Evolutionary conservation across 441 rosid species (phyloP).

Genomic region (Lepidium campestre): DNA sequence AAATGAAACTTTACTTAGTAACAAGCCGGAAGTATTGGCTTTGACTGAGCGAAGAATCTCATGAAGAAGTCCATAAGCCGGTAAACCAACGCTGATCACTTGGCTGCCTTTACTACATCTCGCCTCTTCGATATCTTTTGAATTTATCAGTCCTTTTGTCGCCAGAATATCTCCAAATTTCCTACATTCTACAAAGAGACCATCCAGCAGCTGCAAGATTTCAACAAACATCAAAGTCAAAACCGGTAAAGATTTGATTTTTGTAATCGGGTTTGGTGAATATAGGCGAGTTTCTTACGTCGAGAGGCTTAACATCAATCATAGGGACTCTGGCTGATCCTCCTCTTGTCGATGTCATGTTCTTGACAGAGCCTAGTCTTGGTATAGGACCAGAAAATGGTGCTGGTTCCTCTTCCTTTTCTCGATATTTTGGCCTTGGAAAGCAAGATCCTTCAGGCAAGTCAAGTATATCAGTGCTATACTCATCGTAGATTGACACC

Average conservation of each 20-base stretch:
- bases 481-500: slow-evolving; percentile 84
- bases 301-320: slow-evolving; percentile 78
- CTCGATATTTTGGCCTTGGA: slow-evolving; percentile 62
- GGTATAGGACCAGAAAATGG: slow-evolving; percentile 34
- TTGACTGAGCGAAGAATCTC: slow-evolving; percentile 56
- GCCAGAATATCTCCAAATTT: slow-evolving; percentile 54
- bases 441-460: slow-evolving; percentile 93
- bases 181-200: slow-evolving; percentile 57
- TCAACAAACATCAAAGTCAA: slow-evolving; percentile 8
- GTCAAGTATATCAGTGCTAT: slow-evolving; percentile 88
- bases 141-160: slow-evolving; percentile 68
- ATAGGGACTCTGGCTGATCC: slow-evolving; percentile 44
- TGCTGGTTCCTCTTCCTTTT: slow-evolving; percentile 23
- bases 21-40: slow-evolving; percentile 56
- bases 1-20: slow-evolving; percentile 39
- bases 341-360: slow-evolving; percentile 36
- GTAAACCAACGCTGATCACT: slow-evolving; percentile 75
- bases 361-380: slow-evolving; percentile 43
- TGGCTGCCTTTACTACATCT: slow-evolving; percentile 51
- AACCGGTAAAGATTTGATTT: not conserved
- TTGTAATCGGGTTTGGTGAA: not conserved
- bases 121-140: slow-evolving; percentile 76
- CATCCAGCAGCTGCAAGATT: slow-evolving; percentile 54
- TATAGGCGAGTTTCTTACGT: slow-evolving; percentile 32
- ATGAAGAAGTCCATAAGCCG: slow-evolving; percentile 71